phyloP scores from a whole-genome alignment of 495 filamentous ascomycete genomes.

The Aspergillus indologenus region DNA sequence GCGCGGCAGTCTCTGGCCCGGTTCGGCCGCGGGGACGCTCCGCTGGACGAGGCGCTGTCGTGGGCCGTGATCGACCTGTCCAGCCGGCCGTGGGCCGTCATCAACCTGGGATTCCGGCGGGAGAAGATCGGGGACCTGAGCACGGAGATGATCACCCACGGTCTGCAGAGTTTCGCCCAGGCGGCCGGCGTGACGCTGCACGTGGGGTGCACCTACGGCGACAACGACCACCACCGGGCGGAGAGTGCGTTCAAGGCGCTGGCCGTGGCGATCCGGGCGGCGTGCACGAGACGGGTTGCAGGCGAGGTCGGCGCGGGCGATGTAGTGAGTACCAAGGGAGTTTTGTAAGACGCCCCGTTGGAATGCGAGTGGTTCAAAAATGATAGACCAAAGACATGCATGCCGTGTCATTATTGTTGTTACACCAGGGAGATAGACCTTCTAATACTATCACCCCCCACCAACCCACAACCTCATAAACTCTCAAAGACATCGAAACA shows the following conservation, averaged over 20 bases:
- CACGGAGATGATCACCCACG: conserved; percentile 97
- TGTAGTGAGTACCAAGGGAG: conserved; percentile 92
- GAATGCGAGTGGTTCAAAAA: too few relatives aligned
- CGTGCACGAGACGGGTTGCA: conserved; percentile 65
- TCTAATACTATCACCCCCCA: too few relatives aligned
- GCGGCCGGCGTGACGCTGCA: conserved; percentile 88
- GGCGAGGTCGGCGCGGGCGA: conserved; percentile 81
- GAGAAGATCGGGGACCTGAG: conserved; percentile 93
- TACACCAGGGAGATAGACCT: too few relatives aligned
- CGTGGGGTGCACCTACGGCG: conserved; percentile 80
- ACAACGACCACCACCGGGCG: conserved; percentile 94
- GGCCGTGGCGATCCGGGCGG: conserved; percentile 75
- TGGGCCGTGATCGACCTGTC: conserved; percentile 93
- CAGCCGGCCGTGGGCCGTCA: conserved; percentile 79
- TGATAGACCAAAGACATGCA: too few relatives aligned
- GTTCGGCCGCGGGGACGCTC: conserved; percentile 86
- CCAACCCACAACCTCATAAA: too few relatives aligned
- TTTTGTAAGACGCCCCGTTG: too few relatives aligned
- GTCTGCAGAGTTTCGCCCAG: conserved; percentile 88
- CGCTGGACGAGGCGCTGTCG: conserved; percentile 92
- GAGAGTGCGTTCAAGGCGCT: conserved; percentile 98
- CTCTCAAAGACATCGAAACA: too few relatives aligned
- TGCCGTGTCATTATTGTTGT: too few relatives aligned
- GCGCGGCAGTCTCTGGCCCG: conserved; percentile 75
- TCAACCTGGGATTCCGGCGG: conserved; percentile 74